Evolutionary conservation across 139 green algal species (phyloP).

Genomic region (Tetraselmis chui): DNA sequence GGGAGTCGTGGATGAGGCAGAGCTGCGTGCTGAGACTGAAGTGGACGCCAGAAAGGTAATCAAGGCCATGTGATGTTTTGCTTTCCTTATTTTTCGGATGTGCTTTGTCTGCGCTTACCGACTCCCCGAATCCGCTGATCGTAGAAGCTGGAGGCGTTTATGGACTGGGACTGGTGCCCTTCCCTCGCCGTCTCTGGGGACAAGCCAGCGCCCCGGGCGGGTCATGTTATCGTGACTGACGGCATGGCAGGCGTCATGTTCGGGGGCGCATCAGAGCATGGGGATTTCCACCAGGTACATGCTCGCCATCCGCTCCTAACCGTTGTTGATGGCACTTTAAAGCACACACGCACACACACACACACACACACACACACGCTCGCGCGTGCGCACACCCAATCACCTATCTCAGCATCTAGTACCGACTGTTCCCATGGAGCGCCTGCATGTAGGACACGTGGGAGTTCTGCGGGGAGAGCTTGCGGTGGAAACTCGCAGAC

Average conservation of each 20-base stretch:
- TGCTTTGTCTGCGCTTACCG: too few relatives aligned
- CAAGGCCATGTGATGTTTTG: too few relatives aligned
- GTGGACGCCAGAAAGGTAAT: background rate
- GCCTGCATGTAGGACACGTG: background rate
- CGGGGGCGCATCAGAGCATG: background rate
- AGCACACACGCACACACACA: too few relatives aligned
- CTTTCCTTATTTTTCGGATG: too few relatives aligned
- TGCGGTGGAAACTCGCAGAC: background rate
- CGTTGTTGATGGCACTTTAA: too few relatives aligned
- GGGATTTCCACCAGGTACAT: background rate
- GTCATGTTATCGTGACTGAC: background rate
- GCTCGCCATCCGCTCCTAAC: too few relatives aligned
- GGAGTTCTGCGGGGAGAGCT: background rate
- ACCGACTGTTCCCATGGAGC: too few relatives aligned
- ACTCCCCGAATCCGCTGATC: too few relatives aligned
- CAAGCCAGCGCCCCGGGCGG: background rate
- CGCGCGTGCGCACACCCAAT: too few relatives aligned
- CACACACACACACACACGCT: too few relatives aligned
- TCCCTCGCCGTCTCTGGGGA: background rate
- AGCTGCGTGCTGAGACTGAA: background rate
- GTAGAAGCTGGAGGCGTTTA: background rate
- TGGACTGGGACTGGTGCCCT: background rate
- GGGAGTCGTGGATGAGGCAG: background rate
- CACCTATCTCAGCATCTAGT: too few relatives aligned
- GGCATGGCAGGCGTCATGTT: background rate